A percentile compares a stretch with the other conserved stretches of the same genome.
These are phyloP conservation scores for Xylaria sp. DNA, from an alignment of 2,329 filamentous ascomycete genomes.

Conservation along the genomic window DNA sequence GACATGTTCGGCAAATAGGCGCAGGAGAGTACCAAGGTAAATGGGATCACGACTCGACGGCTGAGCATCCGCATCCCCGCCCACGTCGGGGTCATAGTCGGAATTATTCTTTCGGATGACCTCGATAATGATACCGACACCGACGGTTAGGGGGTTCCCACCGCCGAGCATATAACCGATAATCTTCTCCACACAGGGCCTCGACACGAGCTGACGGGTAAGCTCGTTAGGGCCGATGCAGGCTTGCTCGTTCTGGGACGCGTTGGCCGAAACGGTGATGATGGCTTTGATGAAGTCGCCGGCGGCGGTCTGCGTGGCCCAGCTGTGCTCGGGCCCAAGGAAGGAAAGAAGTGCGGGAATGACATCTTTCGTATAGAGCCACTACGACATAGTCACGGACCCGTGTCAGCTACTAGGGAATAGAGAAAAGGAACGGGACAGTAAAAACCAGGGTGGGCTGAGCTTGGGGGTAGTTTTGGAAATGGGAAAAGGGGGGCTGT, in stretches of 20 bases:
- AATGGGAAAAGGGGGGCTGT: slow-evolving; percentile 40
- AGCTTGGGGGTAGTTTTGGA: neutral
- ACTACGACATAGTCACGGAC: slow-evolving; percentile 61
- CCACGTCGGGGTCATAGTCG: slow-evolving; percentile 94
- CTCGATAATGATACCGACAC: slow-evolving; percentile 97
- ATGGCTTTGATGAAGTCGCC: slow-evolving; percentile 99
- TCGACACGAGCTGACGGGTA: slow-evolving; percentile 92
- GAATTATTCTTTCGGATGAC: slow-evolving; percentile 99
- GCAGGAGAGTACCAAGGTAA: slow-evolving; percentile 89
- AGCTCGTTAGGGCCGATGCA: slow-evolving; percentile 98
- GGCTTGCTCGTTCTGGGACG: slow-evolving; percentile 97
- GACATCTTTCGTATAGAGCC: slow-evolving; percentile 89
- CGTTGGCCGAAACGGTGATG: slow-evolving; percentile 98
- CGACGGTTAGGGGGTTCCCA: slow-evolving; percentile 93
- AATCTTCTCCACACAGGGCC: slow-evolving; percentile 83
- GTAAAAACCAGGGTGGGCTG: slow-evolving; percentile 27
- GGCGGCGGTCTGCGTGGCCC: slow-evolving; percentile 93
- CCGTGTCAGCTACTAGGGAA: slow-evolving; percentile 38
- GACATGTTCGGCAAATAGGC: slow-evolving; percentile 89
- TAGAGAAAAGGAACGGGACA: neutral
- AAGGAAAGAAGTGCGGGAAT: slow-evolving; percentile 89
- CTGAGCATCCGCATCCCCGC: slow-evolving; percentile 79
- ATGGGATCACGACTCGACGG: slow-evolving; percentile 93
- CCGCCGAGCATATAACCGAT: slow-evolving; percentile 92
- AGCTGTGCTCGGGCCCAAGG: slow-evolving; percentile 83